A percentile compares a stretch with the other conserved stretches of the same genome.
Conservation (phyloP, 1,284 basidiomycete species). For the Phellopilus nigrolimitatus region DNA sequence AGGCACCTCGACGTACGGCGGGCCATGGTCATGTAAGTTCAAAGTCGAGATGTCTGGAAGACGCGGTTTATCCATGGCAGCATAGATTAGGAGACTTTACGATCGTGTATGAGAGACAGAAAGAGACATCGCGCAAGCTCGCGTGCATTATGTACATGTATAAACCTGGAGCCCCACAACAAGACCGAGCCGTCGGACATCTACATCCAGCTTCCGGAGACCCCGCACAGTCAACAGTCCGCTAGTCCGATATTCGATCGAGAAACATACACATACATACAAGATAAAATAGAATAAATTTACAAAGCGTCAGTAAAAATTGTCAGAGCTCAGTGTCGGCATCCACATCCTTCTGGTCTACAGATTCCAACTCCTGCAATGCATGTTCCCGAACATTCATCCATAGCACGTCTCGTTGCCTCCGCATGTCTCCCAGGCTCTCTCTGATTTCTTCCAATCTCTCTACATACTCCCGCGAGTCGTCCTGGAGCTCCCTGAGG, state of each 20-base stretch:
- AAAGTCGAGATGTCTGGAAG: constrained; percentile 46
- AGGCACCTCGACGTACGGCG: constrained; percentile 27
- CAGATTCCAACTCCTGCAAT: constrained; percentile 64
- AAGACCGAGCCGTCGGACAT: no score
- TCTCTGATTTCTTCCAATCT: constrained; percentile 75
- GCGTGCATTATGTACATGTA: no score
- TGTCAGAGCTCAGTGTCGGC: constrained; percentile 25
- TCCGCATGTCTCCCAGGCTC: constrained; percentile 61
- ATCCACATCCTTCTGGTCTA: constrained; percentile 12
- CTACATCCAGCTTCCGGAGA: no score
- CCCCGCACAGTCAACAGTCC: no score
- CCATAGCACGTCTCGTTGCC: constrained; percentile 69
- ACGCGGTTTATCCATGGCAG: constrained; percentile 33
- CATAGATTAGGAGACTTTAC: constrained; percentile 15
- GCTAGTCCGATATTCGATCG: not conserved
- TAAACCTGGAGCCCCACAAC: no score
- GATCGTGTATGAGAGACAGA: no score
- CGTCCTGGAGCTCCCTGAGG: constrained; percentile 73
- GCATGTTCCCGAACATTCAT: constrained; percentile 65
- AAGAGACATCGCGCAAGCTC: no score
- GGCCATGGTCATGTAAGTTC: constrained; percentile 38
- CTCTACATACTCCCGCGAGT: constrained; percentile 76
- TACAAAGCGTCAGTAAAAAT: constrained; percentile 15
- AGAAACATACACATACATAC: not conserved
- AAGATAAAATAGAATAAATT: constrained; percentile 9